Evolutionary conservation across 768 basidiomycete species (phyloP), one percentile per base, ranked within the genome.

Genomic region (Calocybe cyanea): DNA sequence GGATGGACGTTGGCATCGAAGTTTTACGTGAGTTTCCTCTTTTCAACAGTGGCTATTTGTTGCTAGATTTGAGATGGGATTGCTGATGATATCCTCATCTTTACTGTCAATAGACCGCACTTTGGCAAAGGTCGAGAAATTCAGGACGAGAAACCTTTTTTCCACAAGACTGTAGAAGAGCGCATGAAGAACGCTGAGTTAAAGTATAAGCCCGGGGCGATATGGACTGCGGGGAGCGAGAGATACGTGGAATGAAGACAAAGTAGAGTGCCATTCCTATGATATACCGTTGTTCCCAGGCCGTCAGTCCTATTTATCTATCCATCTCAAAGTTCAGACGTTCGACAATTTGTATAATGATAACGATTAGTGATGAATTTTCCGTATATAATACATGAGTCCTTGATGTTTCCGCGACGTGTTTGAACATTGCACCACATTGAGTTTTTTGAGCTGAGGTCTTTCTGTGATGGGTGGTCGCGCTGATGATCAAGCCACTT

Each of bases 131-230:
- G 83, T 0, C 72, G 87, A 10, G 50, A 58, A 13, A 75, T 88
- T 43, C 54, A 59, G 6, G 69, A 67, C 35, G 40, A 51, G 17
- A 50, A 67, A 3, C 83, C 85, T 0, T 70, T 70, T 7, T 81
- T 89, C 57, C 87, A 89, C 54, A 55, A 67, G 31, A 79, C 78
- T 5, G 87, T 90, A 28, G 72, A 75, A 62, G 58, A 73, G 49
- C 75, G 87, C 36, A 80, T 81, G 67, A 61, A 67, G 14, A 68
- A 72, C 49, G 14, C 62, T 41, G 54, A 56, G 2, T 58, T 81
- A 43, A 70, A 72, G 15, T 88, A 89, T 60, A 69, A 57, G 35
- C 86, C 87, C 7, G 69, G 65, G 28, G 85, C 85, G 30, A 57
- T 44, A 35, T 87, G 76, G 71, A 61, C 53, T 21, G 48, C 55